Conservation (phyloP, 306 rosid species). For the Begonia peltatifolia region DNA sequence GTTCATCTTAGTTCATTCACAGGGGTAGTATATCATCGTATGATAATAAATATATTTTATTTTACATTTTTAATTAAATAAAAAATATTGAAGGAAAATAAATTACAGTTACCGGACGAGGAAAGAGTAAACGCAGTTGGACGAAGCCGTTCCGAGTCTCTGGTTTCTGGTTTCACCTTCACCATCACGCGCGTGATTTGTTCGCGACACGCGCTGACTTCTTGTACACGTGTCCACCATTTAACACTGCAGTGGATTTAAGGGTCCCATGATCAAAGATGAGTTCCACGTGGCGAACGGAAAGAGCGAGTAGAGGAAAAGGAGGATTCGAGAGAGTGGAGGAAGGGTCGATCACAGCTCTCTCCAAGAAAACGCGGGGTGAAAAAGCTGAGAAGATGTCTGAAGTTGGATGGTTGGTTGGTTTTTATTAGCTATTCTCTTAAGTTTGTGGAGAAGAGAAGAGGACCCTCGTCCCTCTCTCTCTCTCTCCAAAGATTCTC, state of each 20-base stretch:
- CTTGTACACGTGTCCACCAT: not conserved
- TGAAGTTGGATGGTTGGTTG: conserved; percentile 30
- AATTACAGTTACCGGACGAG: no score
- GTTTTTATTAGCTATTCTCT: conserved; percentile 55
- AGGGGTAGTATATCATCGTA: no score
- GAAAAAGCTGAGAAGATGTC: not conserved
- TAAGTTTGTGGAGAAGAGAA: conserved; percentile 66
- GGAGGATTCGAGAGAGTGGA: not conserved
- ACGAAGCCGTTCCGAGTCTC: conserved; percentile 16
- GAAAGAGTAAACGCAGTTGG: conserved; percentile 26
- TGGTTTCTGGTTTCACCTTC: conserved; percentile 7
- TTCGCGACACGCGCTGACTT: conserved; percentile 6
- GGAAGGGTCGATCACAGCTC: not conserved
- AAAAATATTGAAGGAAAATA: no score
- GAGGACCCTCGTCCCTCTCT: conserved; percentile 35
- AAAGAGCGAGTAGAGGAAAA: not conserved
- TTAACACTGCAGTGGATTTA: no score
- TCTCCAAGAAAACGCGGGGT: conserved; percentile 1
- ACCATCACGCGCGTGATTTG: conserved; percentile 9
- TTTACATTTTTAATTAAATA: no score
- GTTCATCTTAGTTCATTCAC: no score
- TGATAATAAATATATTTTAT: no score
- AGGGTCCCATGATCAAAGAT: no score
- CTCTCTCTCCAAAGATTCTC: not conserved
- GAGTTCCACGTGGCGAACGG: no score